These are phyloP conservation scores for Chenopodium quinoa DNA, from an alignment of 148 eudicot genomes.

Conservation along the genomic window DNA sequence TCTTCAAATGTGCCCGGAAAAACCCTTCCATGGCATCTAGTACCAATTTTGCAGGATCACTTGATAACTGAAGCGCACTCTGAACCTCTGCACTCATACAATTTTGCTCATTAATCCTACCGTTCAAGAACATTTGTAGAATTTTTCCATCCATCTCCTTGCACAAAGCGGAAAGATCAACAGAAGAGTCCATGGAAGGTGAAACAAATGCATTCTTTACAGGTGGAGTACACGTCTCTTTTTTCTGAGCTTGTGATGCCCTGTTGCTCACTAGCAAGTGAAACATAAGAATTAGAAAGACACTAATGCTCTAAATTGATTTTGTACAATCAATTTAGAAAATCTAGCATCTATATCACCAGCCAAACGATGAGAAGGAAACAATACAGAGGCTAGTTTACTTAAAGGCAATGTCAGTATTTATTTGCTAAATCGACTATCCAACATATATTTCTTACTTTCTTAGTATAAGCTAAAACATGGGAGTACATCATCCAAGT, in stretches of 20 bases:
- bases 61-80: constrained; percentile 12
- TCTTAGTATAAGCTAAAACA: background rate
- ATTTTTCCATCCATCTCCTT: constrained; percentile 9
- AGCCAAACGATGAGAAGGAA: background rate
- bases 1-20: constrained; percentile 10
- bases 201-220: background rate
- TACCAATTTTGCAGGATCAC: constrained; percentile 15
- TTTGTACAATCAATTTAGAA: background rate
- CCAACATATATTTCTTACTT: background rate
- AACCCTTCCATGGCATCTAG: constrained; percentile 19
- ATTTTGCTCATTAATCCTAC: background rate
- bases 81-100: background rate
- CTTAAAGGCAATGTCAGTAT: background rate
- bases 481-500: background rate
- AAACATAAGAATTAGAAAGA: background rate
- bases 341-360: background rate
- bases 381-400: background rate
- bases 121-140: constrained; percentile 14
- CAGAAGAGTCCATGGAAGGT: background rate
- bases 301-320: background rate
- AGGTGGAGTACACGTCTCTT: background rate
- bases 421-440: background rate
- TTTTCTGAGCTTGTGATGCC: constrained; percentile 5
- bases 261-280: constrained; percentile 1
- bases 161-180: constrained; percentile 1